Evolutionary conservation across 805 yeast species (phyloP).

Genomic region (Wickerhamiella alocasiicola): DNA sequence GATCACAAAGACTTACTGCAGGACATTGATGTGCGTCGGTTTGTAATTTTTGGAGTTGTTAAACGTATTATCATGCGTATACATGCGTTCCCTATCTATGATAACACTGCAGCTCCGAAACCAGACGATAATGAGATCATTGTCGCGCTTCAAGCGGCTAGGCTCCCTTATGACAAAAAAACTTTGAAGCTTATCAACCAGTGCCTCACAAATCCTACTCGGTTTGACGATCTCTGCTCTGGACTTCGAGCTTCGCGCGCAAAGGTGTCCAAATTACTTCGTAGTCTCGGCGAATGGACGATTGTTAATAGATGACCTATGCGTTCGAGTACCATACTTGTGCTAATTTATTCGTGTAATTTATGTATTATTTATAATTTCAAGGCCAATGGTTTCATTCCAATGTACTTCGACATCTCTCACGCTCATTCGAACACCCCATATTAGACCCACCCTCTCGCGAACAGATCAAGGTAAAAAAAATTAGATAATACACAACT

Average conservation of each 20-base stretch:
- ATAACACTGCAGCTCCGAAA: constrained; percentile 12
- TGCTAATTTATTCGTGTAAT: no score
- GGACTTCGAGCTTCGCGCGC: constrained; percentile 19
- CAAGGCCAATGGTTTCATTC: no score
- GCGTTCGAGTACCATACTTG: no score
- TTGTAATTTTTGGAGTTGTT: constrained; percentile 75
- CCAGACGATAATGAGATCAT: constrained; percentile 5
- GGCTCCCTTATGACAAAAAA: background rate
- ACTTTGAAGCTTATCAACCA: constrained; percentile 4
- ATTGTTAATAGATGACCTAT: constrained; percentile 12
- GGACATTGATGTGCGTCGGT: constrained; percentile 70
- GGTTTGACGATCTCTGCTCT: constrained; percentile 21
- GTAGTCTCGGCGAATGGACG: constrained; percentile 19
- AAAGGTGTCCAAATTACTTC: constrained; percentile 15
- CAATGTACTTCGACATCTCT: no score
- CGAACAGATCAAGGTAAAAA: no score
- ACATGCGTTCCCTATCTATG: constrained; percentile 56
- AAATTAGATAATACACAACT: constrained; percentile 9
- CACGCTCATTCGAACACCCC: no score
- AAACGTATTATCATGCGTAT: constrained; percentile 75
- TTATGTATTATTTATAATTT: no score
- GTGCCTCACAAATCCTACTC: constrained; percentile 15
- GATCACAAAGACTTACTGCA: constrained; percentile 46
- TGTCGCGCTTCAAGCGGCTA: constrained; percentile 5
- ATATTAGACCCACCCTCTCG: no score